Base-by-base conservation (phyloP, 192 early-diverging fungal species). In the Podila minutissima region DNA sequence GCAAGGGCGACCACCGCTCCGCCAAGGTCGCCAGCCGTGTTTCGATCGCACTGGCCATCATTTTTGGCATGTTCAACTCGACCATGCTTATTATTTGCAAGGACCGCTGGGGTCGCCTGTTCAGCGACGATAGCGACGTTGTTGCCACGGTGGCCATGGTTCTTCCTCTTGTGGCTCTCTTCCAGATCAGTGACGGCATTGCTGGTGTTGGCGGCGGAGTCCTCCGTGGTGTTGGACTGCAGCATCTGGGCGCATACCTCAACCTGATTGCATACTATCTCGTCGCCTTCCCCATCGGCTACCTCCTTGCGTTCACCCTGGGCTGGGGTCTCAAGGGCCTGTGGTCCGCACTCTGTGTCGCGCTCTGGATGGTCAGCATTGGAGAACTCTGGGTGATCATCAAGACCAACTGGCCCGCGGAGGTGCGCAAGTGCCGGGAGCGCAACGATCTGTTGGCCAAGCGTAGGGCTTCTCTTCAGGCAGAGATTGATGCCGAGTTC, bases 151-250 rank as follows among this genome's bases (percentile, higher is more conserved):
- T 97, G 1, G 91, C 94, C 3, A 73, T 64, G 57, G 86, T 97
- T 17, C 83, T 97, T 78, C 96, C 96, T 0, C 72, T 95, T 20
- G 92, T 87, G 29, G 95, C 95, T 1, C 31, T 91, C 33, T 95
- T 92, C 82, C 94, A 95, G 88, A 89, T 90, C 13, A 88, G 90
- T 8, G 93, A 94, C 77, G 87, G 88, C 11, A 73, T 88, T 0
- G 86, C 89, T 13, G 88, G 85, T 57, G 87, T 93, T 32, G 84
- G 89, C 11, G 91, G 90, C 13, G 94, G 92, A 51, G 87, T 91
- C 8, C 74, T 97, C n/a, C 87, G 94, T 38, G 95, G 95, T 46
- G 89, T 90, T 29, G 95, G 94, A 29, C 82, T 90, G 8, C 94
- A 93, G 64, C 86, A 93, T 20, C 66, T 92, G 64, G 94, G 83